Conservation (phyloP, 208 protist species). For the Leishmania arabica region DNA sequence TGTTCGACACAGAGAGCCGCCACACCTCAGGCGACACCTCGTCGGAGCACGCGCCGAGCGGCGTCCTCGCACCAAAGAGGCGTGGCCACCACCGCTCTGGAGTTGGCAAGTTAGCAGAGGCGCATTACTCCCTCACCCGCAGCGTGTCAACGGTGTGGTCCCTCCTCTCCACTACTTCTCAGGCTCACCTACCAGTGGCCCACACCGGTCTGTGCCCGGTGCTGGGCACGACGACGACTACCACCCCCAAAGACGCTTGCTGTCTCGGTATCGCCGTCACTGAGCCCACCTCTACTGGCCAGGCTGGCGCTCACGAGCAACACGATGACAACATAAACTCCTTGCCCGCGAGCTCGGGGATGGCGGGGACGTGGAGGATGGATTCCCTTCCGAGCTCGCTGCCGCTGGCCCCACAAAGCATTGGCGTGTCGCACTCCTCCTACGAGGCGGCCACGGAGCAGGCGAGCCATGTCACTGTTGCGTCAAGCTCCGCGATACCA, state of each 20-base stretch:
- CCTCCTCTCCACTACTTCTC: conserved; percentile 18
- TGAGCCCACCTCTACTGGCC: not conserved
- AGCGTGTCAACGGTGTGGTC: conserved; percentile 14
- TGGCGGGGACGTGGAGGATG: not conserved
- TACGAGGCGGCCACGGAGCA: not conserved
- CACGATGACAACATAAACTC: not conserved
- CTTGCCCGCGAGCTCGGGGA: not conserved
- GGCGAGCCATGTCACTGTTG: not conserved
- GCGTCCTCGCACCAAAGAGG: not conserved
- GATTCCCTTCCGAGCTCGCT: conserved; percentile 9
- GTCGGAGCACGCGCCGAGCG: not conserved
- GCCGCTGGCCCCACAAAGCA: not conserved
- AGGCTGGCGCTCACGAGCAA: not conserved
- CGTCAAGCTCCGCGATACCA: not conserved
- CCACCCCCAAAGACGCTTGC: not conserved
- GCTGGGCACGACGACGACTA: not conserved
- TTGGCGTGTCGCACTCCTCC: not conserved
- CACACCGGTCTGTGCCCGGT: not conserved
- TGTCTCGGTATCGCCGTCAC: not conserved
- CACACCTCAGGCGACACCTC: not conserved
- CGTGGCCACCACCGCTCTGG: not conserved
- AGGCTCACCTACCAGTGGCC: not conserved
- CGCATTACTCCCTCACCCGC: not conserved
- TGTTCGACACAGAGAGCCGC: not conserved
- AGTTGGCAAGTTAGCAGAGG: not conserved